phyloP scores from a whole-genome alignment of 805 yeast genomes.

The Yamadazyma tumulicola region DNA sequence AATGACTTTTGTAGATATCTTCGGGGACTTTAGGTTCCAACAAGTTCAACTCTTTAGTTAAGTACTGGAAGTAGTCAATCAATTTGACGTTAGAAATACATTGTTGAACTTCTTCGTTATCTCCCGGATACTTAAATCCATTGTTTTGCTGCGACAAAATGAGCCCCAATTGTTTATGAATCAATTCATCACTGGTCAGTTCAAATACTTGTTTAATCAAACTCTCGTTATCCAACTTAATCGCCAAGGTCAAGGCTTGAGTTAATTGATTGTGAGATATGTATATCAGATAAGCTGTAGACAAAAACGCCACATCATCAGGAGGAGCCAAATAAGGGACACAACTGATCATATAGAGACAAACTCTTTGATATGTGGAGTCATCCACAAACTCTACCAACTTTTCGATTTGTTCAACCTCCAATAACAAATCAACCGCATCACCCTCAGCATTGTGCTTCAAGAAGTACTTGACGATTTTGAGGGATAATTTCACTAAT shows the following conservation, averaged over 20 bases:
- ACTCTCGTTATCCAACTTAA: constrained; percentile 78
- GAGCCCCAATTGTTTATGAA: constrained; percentile 89
- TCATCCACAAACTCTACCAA: constrained; percentile 82
- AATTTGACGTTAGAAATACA: constrained; percentile 77
- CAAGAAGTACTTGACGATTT: constrained; percentile 84
- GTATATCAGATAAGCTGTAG: constrained; percentile 86
- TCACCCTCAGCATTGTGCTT: constrained; percentile 98
- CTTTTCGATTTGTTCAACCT: constrained; percentile 82
- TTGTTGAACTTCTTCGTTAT: constrained; percentile 70
- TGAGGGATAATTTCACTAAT: constrained; percentile 63
- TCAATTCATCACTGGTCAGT: constrained; percentile 67
- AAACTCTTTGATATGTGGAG: constrained; percentile 80
- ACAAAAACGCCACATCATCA: constrained; percentile 79
- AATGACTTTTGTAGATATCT: constrained; percentile 87
- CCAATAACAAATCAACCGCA: constrained; percentile 90
- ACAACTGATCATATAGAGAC: constrained; percentile 91
- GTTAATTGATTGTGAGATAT: constrained; percentile 74
- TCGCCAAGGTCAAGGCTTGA: constrained; percentile 87
- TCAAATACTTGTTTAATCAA: constrained; percentile 77
- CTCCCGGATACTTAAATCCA: constrained; percentile 62
- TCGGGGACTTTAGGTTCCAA: constrained; percentile 91
- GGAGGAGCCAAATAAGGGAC: constrained; percentile 96
- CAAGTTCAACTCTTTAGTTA: constrained; percentile 83
- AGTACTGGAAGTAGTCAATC: constrained; percentile 73
- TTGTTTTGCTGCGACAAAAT: constrained; percentile 84